phyloP scores from a whole-genome alignment of 2,329 filamentous ascomycete genomes.

The Chaetothyriales sp. region DNA sequence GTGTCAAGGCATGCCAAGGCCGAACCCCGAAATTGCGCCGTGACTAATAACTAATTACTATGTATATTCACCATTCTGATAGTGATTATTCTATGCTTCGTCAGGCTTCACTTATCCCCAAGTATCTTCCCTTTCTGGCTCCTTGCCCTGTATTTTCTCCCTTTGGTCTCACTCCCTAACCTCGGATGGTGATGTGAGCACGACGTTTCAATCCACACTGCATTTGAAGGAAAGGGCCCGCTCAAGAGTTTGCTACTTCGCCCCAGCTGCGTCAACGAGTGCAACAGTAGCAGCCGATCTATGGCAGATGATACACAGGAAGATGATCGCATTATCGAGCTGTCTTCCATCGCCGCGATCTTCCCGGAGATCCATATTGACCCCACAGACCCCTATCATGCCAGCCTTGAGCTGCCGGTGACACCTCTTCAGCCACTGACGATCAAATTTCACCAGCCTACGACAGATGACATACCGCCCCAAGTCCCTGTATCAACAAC shows the following conservation, averaged over 20 bases:
- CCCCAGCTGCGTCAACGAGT: not conserved
- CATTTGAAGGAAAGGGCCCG: too few relatives aligned
- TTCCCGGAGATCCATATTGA: conserved; percentile 44
- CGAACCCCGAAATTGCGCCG: too few relatives aligned
- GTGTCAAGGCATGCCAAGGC: too few relatives aligned
- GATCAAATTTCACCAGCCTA: conserved; percentile 27
- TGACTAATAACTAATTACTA: too few relatives aligned
- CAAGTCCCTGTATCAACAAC: conserved; percentile 28
- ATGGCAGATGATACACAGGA: conserved; percentile 18
- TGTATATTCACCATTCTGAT: too few relatives aligned
- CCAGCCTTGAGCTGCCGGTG: conserved; percentile 41
- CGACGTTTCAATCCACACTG: too few relatives aligned
- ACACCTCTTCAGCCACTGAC: conserved; percentile 38
- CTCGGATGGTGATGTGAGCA: too few relatives aligned
- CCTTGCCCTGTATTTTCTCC: too few relatives aligned
- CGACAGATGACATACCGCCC: conserved; percentile 22
- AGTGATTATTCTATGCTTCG: too few relatives aligned
- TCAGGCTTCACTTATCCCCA: too few relatives aligned
- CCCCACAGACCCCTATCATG: conserved; percentile 30
- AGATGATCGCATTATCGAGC: conserved; percentile 46
- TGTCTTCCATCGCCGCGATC: conserved; percentile 45
- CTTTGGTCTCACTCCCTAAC: too few relatives aligned
- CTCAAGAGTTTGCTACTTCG: not conserved
- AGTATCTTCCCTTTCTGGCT: too few relatives aligned
- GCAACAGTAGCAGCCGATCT: not conserved